Evolutionary conservation across 495 filamentous ascomycete genomes (phyloP).

Genomic region (Aspergillus sclerotiicarbonarius): DNA sequence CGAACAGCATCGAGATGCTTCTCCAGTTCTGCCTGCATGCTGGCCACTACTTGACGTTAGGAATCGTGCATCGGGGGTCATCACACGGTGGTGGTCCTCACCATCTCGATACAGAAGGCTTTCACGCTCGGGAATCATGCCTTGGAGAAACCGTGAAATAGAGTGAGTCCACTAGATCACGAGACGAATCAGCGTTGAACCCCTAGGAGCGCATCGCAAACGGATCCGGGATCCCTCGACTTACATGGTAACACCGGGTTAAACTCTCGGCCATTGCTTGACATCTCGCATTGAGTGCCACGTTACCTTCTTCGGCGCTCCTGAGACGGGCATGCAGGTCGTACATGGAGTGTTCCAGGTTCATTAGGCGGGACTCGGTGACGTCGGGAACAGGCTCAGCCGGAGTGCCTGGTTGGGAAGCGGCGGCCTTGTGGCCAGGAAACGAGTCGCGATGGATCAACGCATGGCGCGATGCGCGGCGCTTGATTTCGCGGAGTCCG

Average conservation of each 20-base stretch:
- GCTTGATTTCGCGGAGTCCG: conserved; percentile 92
- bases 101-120: conserved; percentile 57
- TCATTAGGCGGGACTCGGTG: conserved; percentile 69
- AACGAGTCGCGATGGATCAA: conserved; percentile 94
- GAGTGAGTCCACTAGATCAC: conserved; percentile 65
- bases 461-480: conserved; percentile 92
- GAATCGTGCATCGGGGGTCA: neutral
- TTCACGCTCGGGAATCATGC: conserved; percentile 66
- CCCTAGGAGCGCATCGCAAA: neutral
- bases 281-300: conserved; percentile 74
- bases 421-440: conserved; percentile 67
- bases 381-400: conserved; percentile 78
- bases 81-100: conserved; percentile 24
- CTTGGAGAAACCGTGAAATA: conserved; percentile 67
- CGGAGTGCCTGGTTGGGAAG: conserved; percentile 78
- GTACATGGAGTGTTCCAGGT: conserved; percentile 77
- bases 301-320: conserved; percentile 80
- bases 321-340: conserved; percentile 74
- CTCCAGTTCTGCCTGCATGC: conserved; percentile 80
- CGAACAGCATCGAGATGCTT: conserved; percentile 75
- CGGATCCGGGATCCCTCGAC: conserved; percentile 14
- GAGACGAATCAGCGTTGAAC: neutral
- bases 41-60: conserved; percentile 57
- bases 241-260: conserved; percentile 69
- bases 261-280: conserved; percentile 81